These are phyloP conservation scores for Asparagopsis taxiformis DNA, from an alignment of 31 red algal genomes.

Conservation along the genomic window DNA sequence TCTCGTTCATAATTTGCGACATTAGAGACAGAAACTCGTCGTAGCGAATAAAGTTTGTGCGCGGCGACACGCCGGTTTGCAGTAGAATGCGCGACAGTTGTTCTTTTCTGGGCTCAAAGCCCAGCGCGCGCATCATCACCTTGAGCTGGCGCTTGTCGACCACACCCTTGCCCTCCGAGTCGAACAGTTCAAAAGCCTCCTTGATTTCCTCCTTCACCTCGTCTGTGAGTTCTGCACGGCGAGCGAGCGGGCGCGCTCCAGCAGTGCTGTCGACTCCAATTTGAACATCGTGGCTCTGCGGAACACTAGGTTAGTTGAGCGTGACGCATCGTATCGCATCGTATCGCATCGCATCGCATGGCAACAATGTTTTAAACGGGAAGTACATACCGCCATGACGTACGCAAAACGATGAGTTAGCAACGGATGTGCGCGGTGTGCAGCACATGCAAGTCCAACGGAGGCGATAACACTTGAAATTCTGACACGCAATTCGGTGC, in stretches of 20 bases:
- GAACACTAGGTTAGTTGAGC: no score
- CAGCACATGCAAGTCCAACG: no score
- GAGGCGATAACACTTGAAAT: no score
- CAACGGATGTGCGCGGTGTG: no score
- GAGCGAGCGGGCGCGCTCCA: constrained; percentile 32
- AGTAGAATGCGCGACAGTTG: constrained; percentile 42
- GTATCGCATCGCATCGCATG: no score
- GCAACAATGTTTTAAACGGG: no score
- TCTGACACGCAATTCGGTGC: no score
- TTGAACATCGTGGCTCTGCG: constrained; percentile 38
- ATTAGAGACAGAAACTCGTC: constrained; percentile 84
- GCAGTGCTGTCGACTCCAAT: constrained; percentile 17
- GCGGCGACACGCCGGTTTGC: constrained; percentile 32
- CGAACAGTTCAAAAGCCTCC: constrained; percentile 74
- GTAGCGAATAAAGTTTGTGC: constrained; percentile 39
- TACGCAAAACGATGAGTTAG: no score
- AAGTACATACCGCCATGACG: no score
- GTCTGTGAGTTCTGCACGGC: constrained; percentile 60
- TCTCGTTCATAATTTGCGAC: constrained; percentile 63
- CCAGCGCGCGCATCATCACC: constrained; percentile 68
- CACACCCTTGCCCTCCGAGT: constrained; percentile 20
- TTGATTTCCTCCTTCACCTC: constrained; percentile 62
- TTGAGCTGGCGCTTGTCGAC: constrained; percentile 57
- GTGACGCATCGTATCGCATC: no score
- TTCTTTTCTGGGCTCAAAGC: constrained; percentile 63